Conservation (phyloP, 192 early-diverging fungal species). For the Phycomyces blakesleeanus region DNA sequence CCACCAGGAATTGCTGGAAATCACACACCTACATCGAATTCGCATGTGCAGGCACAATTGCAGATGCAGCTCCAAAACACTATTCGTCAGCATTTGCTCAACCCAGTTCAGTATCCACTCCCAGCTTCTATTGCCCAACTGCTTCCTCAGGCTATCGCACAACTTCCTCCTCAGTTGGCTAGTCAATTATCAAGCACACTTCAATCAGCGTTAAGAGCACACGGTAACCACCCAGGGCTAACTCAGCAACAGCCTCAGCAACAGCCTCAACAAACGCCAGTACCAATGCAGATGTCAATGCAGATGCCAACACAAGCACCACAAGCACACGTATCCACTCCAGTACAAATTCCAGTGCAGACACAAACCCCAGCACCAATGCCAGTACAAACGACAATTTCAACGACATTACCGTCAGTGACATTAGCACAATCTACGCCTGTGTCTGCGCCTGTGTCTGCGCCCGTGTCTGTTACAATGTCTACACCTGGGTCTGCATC, state of each 20-base stretch:
- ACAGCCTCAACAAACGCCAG: neutral
- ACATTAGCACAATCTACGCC: too few relatives aligned
- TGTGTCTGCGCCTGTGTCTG: too few relatives aligned
- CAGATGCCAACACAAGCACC: too few relatives aligned
- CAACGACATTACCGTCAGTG: too few relatives aligned
- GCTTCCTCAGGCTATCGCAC: slow-evolving; percentile 33
- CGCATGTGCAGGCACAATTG: slow-evolving; percentile 28
- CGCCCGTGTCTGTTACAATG: too few relatives aligned
- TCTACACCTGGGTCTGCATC: too few relatives aligned
- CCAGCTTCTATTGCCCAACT: slow-evolving; percentile 34
- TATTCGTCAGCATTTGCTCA: slow-evolving; percentile 32
- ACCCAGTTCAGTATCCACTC: slow-evolving; percentile 32
- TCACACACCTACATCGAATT: neutral
- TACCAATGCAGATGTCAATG: neutral
- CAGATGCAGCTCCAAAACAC: slow-evolving; percentile 37
- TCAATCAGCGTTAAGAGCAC: slow-evolving; percentile 16
- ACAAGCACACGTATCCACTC: too few relatives aligned
- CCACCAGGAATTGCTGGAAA: neutral
- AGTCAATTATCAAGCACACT: slow-evolving; percentile 27
- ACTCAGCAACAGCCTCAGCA: neutral
- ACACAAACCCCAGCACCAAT: neutral
- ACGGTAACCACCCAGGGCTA: neutral
- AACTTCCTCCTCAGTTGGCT: slow-evolving; percentile 32
- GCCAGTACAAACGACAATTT: neutral
- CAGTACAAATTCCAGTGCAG: neutral